Conservation (phyloP, 176 grass and related monocot genomes). For the Echinochloa phyllopogon region DNA sequence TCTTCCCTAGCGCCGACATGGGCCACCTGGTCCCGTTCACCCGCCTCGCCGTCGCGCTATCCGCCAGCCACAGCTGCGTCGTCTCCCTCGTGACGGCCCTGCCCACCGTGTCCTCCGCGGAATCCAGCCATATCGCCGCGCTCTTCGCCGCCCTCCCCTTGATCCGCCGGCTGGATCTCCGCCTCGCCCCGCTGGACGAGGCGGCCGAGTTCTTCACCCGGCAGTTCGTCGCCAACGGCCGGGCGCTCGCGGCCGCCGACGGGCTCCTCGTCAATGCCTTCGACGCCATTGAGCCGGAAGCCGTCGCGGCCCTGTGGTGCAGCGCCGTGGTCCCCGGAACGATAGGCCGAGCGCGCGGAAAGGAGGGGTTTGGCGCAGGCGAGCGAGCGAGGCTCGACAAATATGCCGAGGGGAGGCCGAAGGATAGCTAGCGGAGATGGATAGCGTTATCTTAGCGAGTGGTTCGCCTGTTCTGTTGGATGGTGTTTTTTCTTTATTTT, state of each 20-base stretch:
- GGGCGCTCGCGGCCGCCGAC: neutral
- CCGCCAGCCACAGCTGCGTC: constrained; percentile 41
- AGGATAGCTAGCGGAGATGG: too few species aligned
- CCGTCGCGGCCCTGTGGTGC: constrained; percentile 32
- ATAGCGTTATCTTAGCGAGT: too few species aligned
- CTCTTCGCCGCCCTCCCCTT: constrained; percentile 46
- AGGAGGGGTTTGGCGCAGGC: too few species aligned
- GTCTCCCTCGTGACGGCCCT: constrained; percentile 54
- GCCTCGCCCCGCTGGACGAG: constrained; percentile 33
- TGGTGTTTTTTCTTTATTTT: too few species aligned
- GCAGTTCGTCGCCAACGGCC: constrained; percentile 41
- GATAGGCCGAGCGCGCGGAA: too few species aligned
- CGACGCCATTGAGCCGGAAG: constrained; percentile 42
- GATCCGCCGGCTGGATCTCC: constrained; percentile 50
- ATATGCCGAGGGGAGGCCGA: too few species aligned
- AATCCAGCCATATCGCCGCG: constrained; percentile 42
- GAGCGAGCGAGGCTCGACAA: too few species aligned
- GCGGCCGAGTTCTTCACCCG: constrained; percentile 32
- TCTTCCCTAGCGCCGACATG: constrained; percentile 79
- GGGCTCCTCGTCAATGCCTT: constrained; percentile 64
- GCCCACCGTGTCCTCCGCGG: constrained; percentile 62
- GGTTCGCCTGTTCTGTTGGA: too few species aligned
- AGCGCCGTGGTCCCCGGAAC: constrained; percentile 29
- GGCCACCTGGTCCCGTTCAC: constrained; percentile 74
- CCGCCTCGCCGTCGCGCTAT: constrained; percentile 59